Evolutionary conservation across 768 basidiomycete species (phyloP).

Genomic region (Rhizopogon sp.): DNA sequence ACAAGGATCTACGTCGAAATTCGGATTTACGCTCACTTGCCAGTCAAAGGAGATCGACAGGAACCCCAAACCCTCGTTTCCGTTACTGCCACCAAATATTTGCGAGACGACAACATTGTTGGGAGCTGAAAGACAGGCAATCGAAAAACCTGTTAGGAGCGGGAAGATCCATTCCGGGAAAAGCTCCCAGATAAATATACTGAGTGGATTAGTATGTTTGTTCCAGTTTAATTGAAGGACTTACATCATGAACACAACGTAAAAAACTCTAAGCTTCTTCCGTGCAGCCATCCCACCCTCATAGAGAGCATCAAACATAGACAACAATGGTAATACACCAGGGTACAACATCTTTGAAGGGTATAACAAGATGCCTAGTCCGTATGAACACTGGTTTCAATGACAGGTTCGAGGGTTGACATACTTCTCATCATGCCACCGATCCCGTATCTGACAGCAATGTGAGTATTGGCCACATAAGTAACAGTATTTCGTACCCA

Average conservation of each 20-base stretch:
- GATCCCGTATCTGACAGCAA: constrained; percentile 36
- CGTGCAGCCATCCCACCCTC: constrained; percentile 30
- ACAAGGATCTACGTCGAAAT: not conserved
- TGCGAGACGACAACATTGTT: constrained; percentile 46
- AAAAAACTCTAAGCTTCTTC: constrained; percentile 44
- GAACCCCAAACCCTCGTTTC: constrained; percentile 58
- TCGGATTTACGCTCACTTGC: constrained; percentile 39
- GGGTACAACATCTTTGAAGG: constrained; percentile 41
- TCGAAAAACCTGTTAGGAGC: constrained; percentile 50
- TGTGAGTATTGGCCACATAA: no score
- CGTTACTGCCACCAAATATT: constrained; percentile 58
- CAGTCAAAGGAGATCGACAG: constrained; percentile 60
- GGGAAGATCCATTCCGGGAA: constrained; percentile 29
- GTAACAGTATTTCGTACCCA: constrained; percentile 19
- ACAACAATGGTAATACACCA: constrained; percentile 18
- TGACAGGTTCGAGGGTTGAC: constrained; percentile 2
- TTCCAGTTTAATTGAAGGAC: not conserved
- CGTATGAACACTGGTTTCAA: not conserved
- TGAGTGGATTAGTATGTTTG: constrained; percentile 27
- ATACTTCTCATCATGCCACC: constrained; percentile 47
- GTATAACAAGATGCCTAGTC: constrained; percentile 32
- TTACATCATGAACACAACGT: constrained; percentile 30
- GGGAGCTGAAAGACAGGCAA: constrained; percentile 50
- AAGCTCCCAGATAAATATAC: constrained; percentile 40
- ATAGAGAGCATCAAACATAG: constrained; percentile 33